A percentile compares a stretch with the other conserved stretches of the same genome.
phyloP scores from a whole-genome alignment of 345 rosid species.

The Eucalyptus marginata region DNA sequence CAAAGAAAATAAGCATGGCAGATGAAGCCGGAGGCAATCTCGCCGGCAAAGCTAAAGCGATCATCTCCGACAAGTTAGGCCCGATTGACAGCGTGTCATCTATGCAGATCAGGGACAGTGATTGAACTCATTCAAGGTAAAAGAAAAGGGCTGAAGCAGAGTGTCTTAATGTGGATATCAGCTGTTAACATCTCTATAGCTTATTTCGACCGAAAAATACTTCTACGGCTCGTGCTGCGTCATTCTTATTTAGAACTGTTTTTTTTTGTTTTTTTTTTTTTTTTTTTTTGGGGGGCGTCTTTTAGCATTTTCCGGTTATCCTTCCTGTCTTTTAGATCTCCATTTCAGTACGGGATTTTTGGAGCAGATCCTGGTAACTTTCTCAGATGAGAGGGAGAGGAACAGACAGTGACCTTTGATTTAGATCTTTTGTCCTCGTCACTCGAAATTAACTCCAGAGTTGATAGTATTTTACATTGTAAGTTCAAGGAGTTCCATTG shows the following conservation, averaged over 20 bases:
- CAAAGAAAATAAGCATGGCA: constrained; percentile 68
- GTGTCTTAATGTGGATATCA: neutral
- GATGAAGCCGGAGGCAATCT: constrained; percentile 62
- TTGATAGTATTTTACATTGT: neutral
- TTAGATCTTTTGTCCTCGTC: neutral
- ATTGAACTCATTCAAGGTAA: neutral
- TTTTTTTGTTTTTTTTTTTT: too few relatives aligned
- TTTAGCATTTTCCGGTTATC: neutral
- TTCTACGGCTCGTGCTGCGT: neutral
- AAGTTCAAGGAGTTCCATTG: neutral
- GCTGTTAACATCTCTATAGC: neutral
- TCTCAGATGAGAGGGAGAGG: neutral
- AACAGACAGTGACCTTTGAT: neutral
- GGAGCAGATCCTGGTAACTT: neutral
- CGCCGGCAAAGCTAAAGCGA: constrained; percentile 8
- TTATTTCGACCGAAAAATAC: neutral
- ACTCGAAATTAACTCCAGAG: neutral
- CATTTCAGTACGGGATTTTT: neutral
- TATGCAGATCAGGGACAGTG: neutral
- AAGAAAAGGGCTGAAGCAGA: neutral
- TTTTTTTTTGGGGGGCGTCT: neutral
- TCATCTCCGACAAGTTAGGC: too few relatives aligned
- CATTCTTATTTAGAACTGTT: too few relatives aligned
- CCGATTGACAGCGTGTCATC: neutral
- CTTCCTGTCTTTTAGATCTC: neutral